Evolutionary conservation across 176 grass and related monocot genomes (phyloP), one percentile per base, ranked within the genome.

Genomic region (Triticum turgidum): DNA sequence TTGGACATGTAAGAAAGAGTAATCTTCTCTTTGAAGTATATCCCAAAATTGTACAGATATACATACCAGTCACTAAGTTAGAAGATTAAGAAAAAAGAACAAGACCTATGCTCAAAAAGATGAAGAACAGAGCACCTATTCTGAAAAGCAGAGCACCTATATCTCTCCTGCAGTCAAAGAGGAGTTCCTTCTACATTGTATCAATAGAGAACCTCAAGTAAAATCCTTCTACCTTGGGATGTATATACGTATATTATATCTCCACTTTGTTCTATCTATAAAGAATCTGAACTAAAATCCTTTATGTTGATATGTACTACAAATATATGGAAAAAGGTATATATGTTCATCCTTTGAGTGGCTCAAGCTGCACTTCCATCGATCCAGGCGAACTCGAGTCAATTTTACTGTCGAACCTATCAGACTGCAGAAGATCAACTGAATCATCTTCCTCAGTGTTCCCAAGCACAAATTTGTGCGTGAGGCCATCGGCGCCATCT

Each of bases 321-420:
- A 5, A 13, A 24, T 63, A 58, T 58, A 58, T 58, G 18, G 73
- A 82, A 65, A 82, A 86, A 32, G 4, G 9, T 72, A 25, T 80
- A 18, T 42, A 42, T 42, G 39, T 86, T 89, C 80, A 94, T 94
- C 88, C 86, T 66, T 74, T 92, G 65, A 94, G 86, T 89, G 87
- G 86, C 82, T 94, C 81, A 54, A 98, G 96, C 66, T 95, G 93
- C 83, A 94, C 86, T 91, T 92, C 91, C 84, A 84, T 89, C 52
- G 82, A 51, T 62, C 61, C 85, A 64, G 86, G 80, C 71, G 89
- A 90, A 90, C 91, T 17, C 75, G 86, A 67, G 29, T 92, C 86
- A 61, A 83, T 30, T 90, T 93, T 93, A 82, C 70, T 64, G 65
- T 6, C 84, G 15, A 38, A 76, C 20, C 71, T 89, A 42, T 85